Percentiles rank a stretch among this genome's conserved stretches.
phyloP scores from a whole-genome alignment of 1,139 yeast species.

The Sugiyamaella castrensis region DNA sequence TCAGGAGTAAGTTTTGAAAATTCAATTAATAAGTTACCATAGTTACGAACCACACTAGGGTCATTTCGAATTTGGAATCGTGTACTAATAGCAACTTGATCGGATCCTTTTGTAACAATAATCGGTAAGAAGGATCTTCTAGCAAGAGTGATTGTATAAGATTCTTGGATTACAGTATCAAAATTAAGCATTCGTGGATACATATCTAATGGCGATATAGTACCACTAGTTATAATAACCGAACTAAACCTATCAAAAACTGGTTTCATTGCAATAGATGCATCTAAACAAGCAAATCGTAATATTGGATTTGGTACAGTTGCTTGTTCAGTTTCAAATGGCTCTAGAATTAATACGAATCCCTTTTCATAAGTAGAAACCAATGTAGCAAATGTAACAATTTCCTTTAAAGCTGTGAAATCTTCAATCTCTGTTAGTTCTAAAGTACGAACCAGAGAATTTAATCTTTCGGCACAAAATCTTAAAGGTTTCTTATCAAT shows the following conservation, averaged over 20 bases:
- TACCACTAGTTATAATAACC: slow-evolving; percentile 93
- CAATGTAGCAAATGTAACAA: slow-evolving; percentile 94
- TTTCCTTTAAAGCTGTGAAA: slow-evolving; percentile 86
- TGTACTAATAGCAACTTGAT: slow-evolving; percentile 94
- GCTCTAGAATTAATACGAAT: slow-evolving; percentile 86
- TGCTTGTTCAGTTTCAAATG: slow-evolving; percentile 94
- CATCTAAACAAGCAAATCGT: slow-evolving; percentile 92
- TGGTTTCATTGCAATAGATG: slow-evolving; percentile 96
- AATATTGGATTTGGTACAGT: slow-evolving; percentile 98
- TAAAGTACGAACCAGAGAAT: slow-evolving; percentile 81
- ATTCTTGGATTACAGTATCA: slow-evolving; percentile 90
- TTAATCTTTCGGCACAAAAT: slow-evolving; percentile 87
- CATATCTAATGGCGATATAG: slow-evolving; percentile 98
- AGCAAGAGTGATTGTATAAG: slow-evolving; percentile 93
- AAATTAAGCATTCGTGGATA: slow-evolving; percentile 96
- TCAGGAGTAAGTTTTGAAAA: slow-evolving; percentile 96
- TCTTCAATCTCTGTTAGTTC: slow-evolving; percentile 90
- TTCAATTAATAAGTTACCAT: slow-evolving; percentile 88
- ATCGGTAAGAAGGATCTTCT: slow-evolving; percentile 90
- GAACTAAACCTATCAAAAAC: slow-evolving; percentile 93
- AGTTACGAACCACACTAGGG: slow-evolving; percentile 95
- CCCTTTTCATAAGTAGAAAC: slow-evolving; percentile 95
- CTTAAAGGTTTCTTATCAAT: slow-evolving; percentile 88
- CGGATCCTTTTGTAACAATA: slow-evolving; percentile 96
- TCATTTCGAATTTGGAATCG: slow-evolving; percentile 96